Percentiles rank a stretch among this genome's conserved stretches.
phyloP scores from a whole-genome alignment of 352 stramenopile species.

The Pythium myriotylum region DNA sequence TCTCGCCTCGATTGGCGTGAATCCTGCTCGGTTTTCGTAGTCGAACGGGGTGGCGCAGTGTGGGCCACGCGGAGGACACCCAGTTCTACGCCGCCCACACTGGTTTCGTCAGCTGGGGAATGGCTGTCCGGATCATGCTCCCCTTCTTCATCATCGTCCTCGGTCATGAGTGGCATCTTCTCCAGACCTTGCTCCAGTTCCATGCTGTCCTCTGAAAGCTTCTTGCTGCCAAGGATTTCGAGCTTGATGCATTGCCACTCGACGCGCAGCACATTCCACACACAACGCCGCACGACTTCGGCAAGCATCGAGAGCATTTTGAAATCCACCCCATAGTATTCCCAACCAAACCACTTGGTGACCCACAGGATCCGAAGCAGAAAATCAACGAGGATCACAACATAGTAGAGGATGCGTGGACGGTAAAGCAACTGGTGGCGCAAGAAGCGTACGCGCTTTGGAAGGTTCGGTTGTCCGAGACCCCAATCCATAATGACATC shows the following conservation, averaged over 20 bases:
- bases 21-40: slow-evolving; percentile 1
- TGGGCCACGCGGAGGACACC: no score
- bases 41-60: no score
- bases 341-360: slow-evolving; percentile 85
- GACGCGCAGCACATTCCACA: slow-evolving; percentile 94
- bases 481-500: slow-evolving; percentile 98
- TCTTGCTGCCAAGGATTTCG: slow-evolving; percentile 62
- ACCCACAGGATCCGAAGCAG: slow-evolving; percentile 96
- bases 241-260: slow-evolving; percentile 92
- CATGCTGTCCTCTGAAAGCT: slow-evolving; percentile 50
- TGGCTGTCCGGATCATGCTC: slow-evolving; percentile 9
- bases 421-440: slow-evolving; percentile 71
- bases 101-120: background rate
- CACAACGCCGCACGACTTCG: slow-evolving; percentile 89
- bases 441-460: slow-evolving; percentile 44
- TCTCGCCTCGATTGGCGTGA: background rate
- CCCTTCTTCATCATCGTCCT: slow-evolving; percentile 39
- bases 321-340: slow-evolving; percentile 74
- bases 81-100: no score
- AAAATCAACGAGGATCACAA: slow-evolving; percentile 92
- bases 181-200: slow-evolving; percentile 19
- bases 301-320: slow-evolving; percentile 88
- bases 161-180: slow-evolving; percentile 50
- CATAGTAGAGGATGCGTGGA: slow-evolving; percentile 87
- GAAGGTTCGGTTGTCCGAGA: slow-evolving; percentile 73